Evolutionary conservation across 805 yeast species (phyloP), one percentile per base, ranked within the genome.

Genomic region (Maudiozyma pseudohumilis): DNA sequence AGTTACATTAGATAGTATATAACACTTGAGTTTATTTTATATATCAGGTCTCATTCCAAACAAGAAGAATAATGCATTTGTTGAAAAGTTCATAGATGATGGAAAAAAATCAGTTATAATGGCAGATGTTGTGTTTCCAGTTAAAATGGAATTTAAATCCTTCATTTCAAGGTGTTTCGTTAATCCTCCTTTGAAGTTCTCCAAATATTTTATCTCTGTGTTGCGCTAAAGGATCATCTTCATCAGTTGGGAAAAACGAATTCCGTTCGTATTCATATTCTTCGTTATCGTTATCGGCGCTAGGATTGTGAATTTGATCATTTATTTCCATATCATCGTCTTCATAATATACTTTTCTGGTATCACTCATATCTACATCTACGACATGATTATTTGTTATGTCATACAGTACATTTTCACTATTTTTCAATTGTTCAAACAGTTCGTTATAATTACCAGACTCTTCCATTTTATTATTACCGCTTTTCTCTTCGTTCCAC

Each of bases 141-240:
- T n/a, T n/a, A n/a, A n/a, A n/a, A n/a, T n/a, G n/a, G n/a, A n/a
- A n/a, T n/a, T n/a, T n/a, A n/a, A n/a, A n/a, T n/a, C n/a, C n/a
- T n/a, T n/a, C n/a, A n/a, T n/a, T n/a, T n/a, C n/a, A n/a, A n/a
- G n/a, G 38, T 15, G 48, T 40, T 40, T 69, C 68, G 25, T 72
- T 56, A 13, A 80, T 70, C 80, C 75, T 70, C 22, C 55, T 60
- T 45, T 79, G 74, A 20, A 80, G 54, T 39, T 63, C 65, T 1
- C 75, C 75, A 54, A 79, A 78, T 5, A 79, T 77, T 34, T 57
- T 62, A 48, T 79, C 86, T 38, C 87, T 58, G 48, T 80, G 79
- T 2, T 69, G 65, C 0, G 85, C 85, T 45, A 76, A 33, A 4
- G 74, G 76, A 47, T 77, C 80, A 22, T 74, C 75, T 27, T 61